Base-by-base conservation (phyloP, 2,329 filamentous ascomycete species). In the Cadophora gregata region DNA sequence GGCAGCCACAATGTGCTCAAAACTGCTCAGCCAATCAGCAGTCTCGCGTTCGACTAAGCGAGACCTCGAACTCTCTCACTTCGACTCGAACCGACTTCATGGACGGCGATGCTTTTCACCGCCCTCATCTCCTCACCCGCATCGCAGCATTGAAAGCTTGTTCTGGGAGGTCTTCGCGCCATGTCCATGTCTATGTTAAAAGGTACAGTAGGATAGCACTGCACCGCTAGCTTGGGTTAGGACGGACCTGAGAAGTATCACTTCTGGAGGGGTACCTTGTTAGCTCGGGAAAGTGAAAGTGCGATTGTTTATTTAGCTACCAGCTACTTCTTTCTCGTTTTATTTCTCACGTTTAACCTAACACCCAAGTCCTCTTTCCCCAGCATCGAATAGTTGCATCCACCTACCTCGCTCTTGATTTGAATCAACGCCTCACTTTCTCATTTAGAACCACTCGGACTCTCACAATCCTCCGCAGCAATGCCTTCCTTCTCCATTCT, bases 1-100 rank as follows among this genome's bases (percentile, higher is more conserved):
- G n/a, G 31, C 58, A 60, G 63, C 63, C 63, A 65, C 63, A 65
- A 65, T 47, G 29, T 47, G 56, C 63, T 61, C 63, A 61, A 65
- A 60, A 21, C 56, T 21, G 29, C 63, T 61, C 63, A 61, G 16
- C 59, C 27, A 62, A 62, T 62, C 59, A 53, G n/a, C 19, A 53
- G 19, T 12, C n/a, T 6, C 24, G 25, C 5, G 16, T 21, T 5
- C 0, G 8, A 14, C 19, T 48, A 60, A 60, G 58, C 58, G 58
- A 60, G 38, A n/a, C n/a, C n/a, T n/a, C n/a, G n/a, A n/a, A n/a
- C n/a, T n/a, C n/a, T n/a, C n/a, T n/a, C n/a, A n/a, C n/a, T n/a
- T n/a, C n/a, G n/a, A n/a, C n/a, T n/a, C n/a, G 24, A 47, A 2
- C 25, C 55, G 16, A 25, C 55, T n/a, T 58, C 55, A 58, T 47